Evolutionary conservation across 208 protist species (phyloP).

Genomic region (Trypanosoma vivax): DNA sequence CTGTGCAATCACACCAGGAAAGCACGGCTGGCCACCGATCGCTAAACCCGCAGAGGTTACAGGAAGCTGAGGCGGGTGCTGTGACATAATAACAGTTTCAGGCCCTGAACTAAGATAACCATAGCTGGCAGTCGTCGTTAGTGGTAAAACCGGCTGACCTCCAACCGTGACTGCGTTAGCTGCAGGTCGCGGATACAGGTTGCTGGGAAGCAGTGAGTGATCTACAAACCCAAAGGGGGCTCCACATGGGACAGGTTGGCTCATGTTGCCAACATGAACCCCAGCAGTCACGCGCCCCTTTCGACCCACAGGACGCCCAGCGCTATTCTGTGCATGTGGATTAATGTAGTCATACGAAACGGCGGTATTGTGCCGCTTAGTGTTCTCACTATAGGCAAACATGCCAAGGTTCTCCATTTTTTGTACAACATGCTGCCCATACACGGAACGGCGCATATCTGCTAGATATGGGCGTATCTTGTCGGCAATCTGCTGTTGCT

Average conservation of each 20-base stretch:
- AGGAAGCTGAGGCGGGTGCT: constrained; percentile 13
- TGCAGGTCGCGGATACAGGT: background rate
- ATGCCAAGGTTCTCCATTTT: constrained; percentile 67
- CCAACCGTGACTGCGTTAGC: constrained; percentile 1
- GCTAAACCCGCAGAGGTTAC: constrained; percentile 11
- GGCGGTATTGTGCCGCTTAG: constrained; percentile 4
- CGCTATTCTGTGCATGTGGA: background rate
- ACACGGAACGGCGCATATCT: constrained; percentile 51
- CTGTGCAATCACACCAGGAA: constrained; percentile 7
- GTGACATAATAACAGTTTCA: constrained; percentile 2
- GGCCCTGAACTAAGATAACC: constrained; percentile 7
- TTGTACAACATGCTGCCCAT: constrained; percentile 66
- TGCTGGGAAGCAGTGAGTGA: background rate
- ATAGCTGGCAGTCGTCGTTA: constrained; percentile 3
- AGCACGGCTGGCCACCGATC: constrained; percentile 19
- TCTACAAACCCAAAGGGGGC: background rate
- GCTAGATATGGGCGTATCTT: constrained; percentile 40
- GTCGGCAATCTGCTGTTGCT: constrained; percentile 50
- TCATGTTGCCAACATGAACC: background rate
- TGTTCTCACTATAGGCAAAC: constrained; percentile 17
- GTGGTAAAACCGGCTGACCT: constrained; percentile 1
- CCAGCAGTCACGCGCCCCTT: constrained; percentile 9
- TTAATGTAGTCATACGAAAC: constrained; percentile 2
- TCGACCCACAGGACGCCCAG: background rate
- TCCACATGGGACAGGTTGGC: background rate